Base-by-base conservation (phyloP, 495 filamentous ascomycete species). In the Penicillium salamii region DNA sequence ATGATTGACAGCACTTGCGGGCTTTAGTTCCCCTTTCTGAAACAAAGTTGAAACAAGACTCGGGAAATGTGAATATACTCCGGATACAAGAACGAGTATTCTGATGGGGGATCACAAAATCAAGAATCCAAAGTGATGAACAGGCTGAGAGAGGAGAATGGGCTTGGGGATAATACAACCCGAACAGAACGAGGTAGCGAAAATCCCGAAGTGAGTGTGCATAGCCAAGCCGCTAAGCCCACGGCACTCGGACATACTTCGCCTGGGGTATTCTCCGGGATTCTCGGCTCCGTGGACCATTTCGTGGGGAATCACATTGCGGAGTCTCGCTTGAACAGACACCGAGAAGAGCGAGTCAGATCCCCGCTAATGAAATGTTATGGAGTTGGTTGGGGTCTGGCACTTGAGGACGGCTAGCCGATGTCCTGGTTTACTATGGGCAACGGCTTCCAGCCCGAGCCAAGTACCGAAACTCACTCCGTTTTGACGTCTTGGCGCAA, bases 331-430 rank as follows among this genome's bases (percentile, higher is more conserved):
- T 34, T 51, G 37, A 36, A 24, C 36, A 33, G 50, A 42, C 40
- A 35, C 23, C 23, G 4, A 26, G 23, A 26, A 26, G n/a, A 4
- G 32, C 31, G 19, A 40, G 7, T 20, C 5, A 24, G 7, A 9
- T 15, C 8, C 29, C 39, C 23, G 18, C 29, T 45, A 34, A 45
- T 11, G 0, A 29, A 21, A 19, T n/a, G 44, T 52, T 44, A 50
- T 44, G 28, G 15, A 18, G 42, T 26, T 4, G 23, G 8, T 3
- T 8, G 23, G 8, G 23, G 23, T 8, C 3, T 26, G 58, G 57
- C 61, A 63, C 15, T 58, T 63, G 49, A 53, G 20, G 21, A 50
- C 60, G 60, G 61, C 54, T 61, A 50, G 28, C 52, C 54, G 57
- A 55, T 14, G 14, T 14, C 8, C 20, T n/a, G 31, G 46, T 12